Evolutionary conservation across 352 stramenopile genomes (phyloP).

Genomic region (Phytopythium mirpurense): DNA sequence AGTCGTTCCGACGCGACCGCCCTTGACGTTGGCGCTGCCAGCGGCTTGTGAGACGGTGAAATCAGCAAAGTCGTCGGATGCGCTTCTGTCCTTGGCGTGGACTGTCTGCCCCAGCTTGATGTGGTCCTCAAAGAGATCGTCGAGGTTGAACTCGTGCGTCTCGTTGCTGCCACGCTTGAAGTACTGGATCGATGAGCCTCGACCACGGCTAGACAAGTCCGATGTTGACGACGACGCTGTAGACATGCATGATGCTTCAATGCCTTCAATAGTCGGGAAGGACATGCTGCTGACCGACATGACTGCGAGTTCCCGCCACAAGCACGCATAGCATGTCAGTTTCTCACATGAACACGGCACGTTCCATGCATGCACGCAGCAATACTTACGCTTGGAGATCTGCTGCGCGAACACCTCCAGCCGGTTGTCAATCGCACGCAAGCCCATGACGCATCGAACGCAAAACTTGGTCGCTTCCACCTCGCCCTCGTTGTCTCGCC

Average conservation of each 20-base stretch:
- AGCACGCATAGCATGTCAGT: neutral
- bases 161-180: slow-evolving; percentile 26
- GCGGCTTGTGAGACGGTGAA: neutral
- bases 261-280: neutral
- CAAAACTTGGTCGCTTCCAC: slow-evolving; percentile 53
- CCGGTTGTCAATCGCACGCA: slow-evolving; percentile 34
- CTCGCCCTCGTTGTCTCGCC: neutral
- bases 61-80: slow-evolving; percentile 1
- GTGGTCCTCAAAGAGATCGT: slow-evolving; percentile 23
- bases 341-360: neutral
- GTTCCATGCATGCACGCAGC: too few relatives aligned
- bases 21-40: neutral
- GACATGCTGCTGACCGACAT: slow-evolving; percentile 5
- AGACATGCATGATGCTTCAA: neutral
- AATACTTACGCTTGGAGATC: slow-evolving; percentile 19
- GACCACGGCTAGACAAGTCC: neutral
- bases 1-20: neutral
- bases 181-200: slow-evolving; percentile 18
- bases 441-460: slow-evolving; percentile 42
- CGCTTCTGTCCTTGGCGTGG: neutral
- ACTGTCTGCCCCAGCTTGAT: slow-evolving; percentile 6
- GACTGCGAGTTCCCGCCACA: neutral
- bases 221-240: neutral
- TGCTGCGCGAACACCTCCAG: slow-evolving; percentile 24
- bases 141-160: slow-evolving; percentile 21